phyloP scores from a whole-genome alignment of 176 grass and related monocot genomes.

The Themeda triandra region DNA sequence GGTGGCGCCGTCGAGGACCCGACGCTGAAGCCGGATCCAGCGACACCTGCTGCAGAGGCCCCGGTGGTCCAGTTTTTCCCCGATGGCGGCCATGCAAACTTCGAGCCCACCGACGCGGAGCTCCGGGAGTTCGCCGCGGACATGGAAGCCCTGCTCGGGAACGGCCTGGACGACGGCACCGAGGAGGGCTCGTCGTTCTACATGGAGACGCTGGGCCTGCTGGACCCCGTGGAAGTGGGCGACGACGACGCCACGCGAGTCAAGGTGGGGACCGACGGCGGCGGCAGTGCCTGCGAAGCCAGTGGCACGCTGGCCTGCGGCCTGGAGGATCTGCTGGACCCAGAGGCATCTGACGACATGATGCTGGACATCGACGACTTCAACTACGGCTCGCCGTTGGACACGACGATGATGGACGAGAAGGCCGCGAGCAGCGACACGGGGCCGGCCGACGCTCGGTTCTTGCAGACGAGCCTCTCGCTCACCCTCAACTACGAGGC shows the following conservation, averaged over 20 bases:
- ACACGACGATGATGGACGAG: not conserved
- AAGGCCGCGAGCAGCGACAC: not conserved
- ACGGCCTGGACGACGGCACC: conserved; percentile 44
- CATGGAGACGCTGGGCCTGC: conserved; percentile 52
- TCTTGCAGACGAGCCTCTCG: conserved; percentile 29
- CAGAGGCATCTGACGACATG: conserved; percentile 45
- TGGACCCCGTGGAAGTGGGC: conserved; percentile 29
- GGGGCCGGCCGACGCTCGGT: not conserved
- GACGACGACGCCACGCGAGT: not conserved
- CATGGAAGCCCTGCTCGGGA: conserved; percentile 80
- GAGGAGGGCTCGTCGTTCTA: conserved; percentile 57
- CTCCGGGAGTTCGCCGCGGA: conserved; percentile 84
- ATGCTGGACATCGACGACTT: conserved; percentile 72
- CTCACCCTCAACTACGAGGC: conserved; percentile 83
- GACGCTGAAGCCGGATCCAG: not conserved
- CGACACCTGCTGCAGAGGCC: not conserved
- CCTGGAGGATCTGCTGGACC: conserved; percentile 46
- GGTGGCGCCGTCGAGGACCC: conserved; percentile 24
- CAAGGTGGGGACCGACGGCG: conserved; percentile 43
- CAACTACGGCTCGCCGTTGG: conserved; percentile 55
- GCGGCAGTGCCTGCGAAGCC: not conserved
- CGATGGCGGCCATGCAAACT: conserved; percentile 22
- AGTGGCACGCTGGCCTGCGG: not conserved
- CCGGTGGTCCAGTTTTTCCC: not conserved
- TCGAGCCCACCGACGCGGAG: conserved; percentile 67